Base-by-base conservation (phyloP, 805 yeast genomes). In the Teunomyces lycoperdinae region DNA sequence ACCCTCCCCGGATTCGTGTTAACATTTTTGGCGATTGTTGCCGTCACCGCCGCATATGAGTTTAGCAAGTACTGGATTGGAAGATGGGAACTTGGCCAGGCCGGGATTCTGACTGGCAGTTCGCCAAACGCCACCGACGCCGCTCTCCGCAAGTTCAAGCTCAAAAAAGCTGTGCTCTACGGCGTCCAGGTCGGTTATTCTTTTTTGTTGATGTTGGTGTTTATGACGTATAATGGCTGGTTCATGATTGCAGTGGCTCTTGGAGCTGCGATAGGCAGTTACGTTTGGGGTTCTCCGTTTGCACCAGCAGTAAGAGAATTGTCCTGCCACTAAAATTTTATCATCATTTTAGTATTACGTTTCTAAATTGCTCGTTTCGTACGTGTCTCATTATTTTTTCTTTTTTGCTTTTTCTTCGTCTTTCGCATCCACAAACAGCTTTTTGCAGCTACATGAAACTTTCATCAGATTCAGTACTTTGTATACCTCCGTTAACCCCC, bases 171-270 rank as follows among this genome's bases (percentile, higher is more conserved):
- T 7, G 50, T 74, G 11, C 54, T 76, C 32, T 86, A 86, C 59
- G 90, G 84, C 1, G 50, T 79, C 8, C 87, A 84, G 58, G 87
- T 85, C 4, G 83, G 83, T 1, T 85, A 81, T 58, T 83, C 89
- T 3, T 84, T 85, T 58, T 68, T 83, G 70, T 67, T 83, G 57
- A 87, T 88, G 96, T 76, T 87, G 55, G 79, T 89, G 0, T 88
- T 87, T 56, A 88, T 88, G 96, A 86, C 92, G 5, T 88, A 85
- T 63, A 87, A 87, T 61, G 88, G 92, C 9, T 88, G 91, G 91
- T 77, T 83, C 30, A 87, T 87, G 94, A 42, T 80, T 6, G 82
- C 92, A 3, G 87, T 86, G 8, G 82, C 80, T 1, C 53, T 75
- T 1, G 96, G 96, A 2, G 94, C 94, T 1, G 76, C 73, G n/a